Evolutionary conservation across 2,329 filamentous ascomycete genomes (phyloP).

Genomic region (Pseudogymnoascus sp.): DNA sequence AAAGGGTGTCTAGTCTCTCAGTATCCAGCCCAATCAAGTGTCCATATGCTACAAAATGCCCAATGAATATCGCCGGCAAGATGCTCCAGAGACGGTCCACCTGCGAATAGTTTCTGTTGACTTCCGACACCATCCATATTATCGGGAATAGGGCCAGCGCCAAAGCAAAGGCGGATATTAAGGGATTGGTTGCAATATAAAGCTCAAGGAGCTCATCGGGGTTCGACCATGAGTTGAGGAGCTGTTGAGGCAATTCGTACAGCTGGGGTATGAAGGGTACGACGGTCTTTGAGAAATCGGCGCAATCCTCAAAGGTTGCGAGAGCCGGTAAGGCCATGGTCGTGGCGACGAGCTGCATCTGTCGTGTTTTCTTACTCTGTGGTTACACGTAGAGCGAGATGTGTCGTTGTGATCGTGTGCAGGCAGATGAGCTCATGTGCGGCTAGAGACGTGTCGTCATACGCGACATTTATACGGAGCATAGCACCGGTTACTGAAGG

Average conservation of each 20-base stretch:
- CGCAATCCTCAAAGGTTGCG: slow-evolving; percentile 61
- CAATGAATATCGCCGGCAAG: slow-evolving; percentile 76
- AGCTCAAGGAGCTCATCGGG: slow-evolving; percentile 56
- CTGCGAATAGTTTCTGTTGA: slow-evolving; percentile 94
- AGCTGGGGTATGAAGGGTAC: slow-evolving; percentile 65
- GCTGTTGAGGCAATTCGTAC: slow-evolving; percentile 56
- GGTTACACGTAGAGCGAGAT: not conserved
- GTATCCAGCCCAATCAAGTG: slow-evolving; percentile 63
- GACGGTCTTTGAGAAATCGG: slow-evolving; percentile 66
- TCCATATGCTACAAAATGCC: slow-evolving; percentile 78
- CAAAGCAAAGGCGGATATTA: slow-evolving; percentile 65
- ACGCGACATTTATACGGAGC: slow-evolving; percentile 6
- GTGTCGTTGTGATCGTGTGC: not conserved
- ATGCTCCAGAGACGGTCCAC: slow-evolving; percentile 90
- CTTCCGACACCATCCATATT: slow-evolving; percentile 68
- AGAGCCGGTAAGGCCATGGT: slow-evolving; percentile 65
- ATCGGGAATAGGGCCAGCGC: slow-evolving; percentile 62
- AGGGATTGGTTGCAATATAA: slow-evolving; percentile 78
- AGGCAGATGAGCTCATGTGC: not conserved
- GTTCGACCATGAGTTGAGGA: slow-evolving; percentile 51
- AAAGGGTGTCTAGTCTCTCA: slow-evolving; percentile 60
- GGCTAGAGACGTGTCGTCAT: slow-evolving; percentile 5
- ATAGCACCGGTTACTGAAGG: not conserved
- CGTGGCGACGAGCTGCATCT: not conserved
- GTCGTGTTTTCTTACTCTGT: not conserved